Conservation (phyloP, 2,329 filamentous ascomycete genomes). For the Neonectria sp. region DNA sequence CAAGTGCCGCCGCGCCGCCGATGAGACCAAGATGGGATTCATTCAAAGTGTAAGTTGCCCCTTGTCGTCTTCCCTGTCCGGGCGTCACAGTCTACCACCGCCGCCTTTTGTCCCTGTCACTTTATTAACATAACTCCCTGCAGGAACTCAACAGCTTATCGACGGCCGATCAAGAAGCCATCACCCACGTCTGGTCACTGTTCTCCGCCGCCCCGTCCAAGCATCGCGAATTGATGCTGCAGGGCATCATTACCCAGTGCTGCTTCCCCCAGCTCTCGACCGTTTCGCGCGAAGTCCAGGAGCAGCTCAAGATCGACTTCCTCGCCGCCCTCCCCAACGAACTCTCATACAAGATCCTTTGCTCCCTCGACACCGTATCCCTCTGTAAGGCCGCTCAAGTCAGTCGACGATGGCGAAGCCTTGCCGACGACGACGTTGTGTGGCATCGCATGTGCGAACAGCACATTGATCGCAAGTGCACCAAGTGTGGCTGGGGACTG, state of each 20-base stretch:
- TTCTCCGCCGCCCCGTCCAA: conserved; percentile 96
- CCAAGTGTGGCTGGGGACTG: conserved; percentile 95
- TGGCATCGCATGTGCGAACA: conserved; percentile 99
- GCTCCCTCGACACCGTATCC: conserved; percentile 92
- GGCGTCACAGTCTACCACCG: not conserved
- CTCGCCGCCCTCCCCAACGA: conserved; percentile 89
- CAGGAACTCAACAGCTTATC: conserved; percentile 88
- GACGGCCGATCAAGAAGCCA: conserved; percentile 90
- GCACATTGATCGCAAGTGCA: conserved; percentile 94
- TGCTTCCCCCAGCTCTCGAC: conserved; percentile 98
- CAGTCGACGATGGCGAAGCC: conserved; percentile 85
- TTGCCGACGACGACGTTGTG: conserved; percentile 97
- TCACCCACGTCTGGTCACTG: conserved; percentile 97
- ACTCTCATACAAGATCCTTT: conserved; percentile 93
- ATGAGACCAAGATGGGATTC: conserved; percentile 96
- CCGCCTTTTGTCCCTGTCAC: conserved; percentile 15
- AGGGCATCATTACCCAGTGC: conserved; percentile 95
- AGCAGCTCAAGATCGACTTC: conserved; percentile 98
- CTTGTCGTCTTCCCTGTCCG: conserved; percentile 4
- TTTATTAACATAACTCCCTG: conserved; percentile 13
- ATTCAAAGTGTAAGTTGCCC: conserved; percentile 80
- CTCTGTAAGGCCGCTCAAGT: conserved; percentile 97
- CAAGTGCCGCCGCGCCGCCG: conserved; percentile 92
- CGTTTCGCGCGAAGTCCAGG: conserved; percentile 89
- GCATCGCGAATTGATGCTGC: conserved; percentile 95